Conservation (phyloP, 768 basidiomycete species). For the Boletus insuetus region DNA sequence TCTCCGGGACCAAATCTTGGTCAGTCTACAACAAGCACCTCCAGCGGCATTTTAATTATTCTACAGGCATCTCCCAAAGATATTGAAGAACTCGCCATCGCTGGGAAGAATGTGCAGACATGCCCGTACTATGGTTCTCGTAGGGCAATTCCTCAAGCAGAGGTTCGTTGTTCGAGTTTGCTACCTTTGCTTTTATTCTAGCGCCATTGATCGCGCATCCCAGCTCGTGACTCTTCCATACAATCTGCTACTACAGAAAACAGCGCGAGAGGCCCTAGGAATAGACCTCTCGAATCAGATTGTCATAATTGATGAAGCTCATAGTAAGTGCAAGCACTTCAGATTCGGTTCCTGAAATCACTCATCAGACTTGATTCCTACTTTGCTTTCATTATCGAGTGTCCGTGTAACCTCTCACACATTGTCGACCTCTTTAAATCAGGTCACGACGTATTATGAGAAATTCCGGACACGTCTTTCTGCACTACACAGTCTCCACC, state of each 20-base stretch:
- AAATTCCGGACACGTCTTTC: conserved; percentile 79
- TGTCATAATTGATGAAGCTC: conserved; percentile 93
- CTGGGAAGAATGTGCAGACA: conserved; percentile 64
- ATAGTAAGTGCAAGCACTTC: conserved; percentile 58
- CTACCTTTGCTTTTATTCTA: neutral
- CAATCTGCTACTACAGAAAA: conserved; percentile 81
- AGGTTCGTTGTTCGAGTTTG: conserved; percentile 46
- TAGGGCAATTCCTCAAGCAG: conserved; percentile 83
- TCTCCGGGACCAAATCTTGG: conserved; percentile 85
- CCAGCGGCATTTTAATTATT: neutral
- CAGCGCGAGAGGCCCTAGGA: conserved; percentile 81
- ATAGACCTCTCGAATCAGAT: conserved; percentile 84
- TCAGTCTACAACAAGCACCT: conserved; percentile 22
- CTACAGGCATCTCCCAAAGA: conserved; percentile 82
- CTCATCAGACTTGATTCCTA: conserved; percentile 76
- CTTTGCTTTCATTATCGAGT: conserved; percentile 84
- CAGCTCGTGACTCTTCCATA: conserved; percentile 93
- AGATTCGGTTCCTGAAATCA: conserved; percentile 1
- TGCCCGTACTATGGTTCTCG: conserved; percentile 96
- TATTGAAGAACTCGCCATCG: conserved; percentile 84
- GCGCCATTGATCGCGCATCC: neutral
- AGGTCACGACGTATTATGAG: conserved; percentile 73
- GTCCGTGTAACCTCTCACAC: conserved; percentile 55
- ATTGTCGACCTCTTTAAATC: conserved; percentile 62
- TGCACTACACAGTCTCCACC: conserved; percentile 67